Percentiles rank a stretch among this genome's conserved stretches.
Conservation (phyloP, 2,329 filamentous ascomycete species). For the Allantophomopsis lycopodina region DNA sequence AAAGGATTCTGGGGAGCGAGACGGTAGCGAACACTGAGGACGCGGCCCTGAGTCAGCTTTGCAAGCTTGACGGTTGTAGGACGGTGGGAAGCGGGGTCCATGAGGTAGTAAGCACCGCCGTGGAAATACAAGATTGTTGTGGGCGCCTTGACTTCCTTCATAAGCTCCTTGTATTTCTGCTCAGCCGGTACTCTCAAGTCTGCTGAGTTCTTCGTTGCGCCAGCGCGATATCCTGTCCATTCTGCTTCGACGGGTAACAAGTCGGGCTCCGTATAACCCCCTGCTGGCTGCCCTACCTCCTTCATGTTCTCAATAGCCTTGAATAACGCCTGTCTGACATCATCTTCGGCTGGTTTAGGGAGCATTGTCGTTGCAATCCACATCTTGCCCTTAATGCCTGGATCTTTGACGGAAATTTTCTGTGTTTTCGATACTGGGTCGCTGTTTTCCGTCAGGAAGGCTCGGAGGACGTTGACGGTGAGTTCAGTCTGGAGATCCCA, state of each 20-base stretch:
- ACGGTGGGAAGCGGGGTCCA: conserved; percentile 58
- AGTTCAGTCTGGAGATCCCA: conserved; percentile 68
- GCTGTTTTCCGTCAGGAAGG: conserved; percentile 30
- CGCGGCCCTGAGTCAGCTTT: conserved; percentile 50
- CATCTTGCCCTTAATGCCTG: conserved; percentile 60
- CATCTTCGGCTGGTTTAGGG: conserved; percentile 37
- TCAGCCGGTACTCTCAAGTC: conserved; percentile 44
- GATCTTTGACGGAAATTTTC: conserved; percentile 43
- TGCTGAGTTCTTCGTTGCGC: conserved; percentile 31
- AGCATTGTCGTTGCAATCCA: conserved; percentile 67
- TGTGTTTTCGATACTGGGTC: conserved; percentile 46
- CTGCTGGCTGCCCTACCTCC: conserved; percentile 14
- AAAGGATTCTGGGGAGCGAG: conserved; percentile 61
- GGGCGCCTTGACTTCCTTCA: conserved; percentile 49
- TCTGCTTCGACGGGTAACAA: conserved; percentile 50
- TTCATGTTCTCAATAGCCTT: conserved; percentile 41
- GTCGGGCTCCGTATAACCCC: conserved; percentile 32
- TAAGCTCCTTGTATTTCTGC: conserved; percentile 51
- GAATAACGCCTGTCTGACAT: conserved; percentile 43
- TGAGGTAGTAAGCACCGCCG: conserved; percentile 60
- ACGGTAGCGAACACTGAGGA: conserved; percentile 60
- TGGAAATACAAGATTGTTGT: conserved; percentile 62
- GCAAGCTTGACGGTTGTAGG: conserved; percentile 44
- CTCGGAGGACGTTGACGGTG: conserved; percentile 57
- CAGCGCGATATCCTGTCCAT: conserved; percentile 59